Evolutionary conservation across 208 protist species (phyloP), one percentile per base, ranked within the genome.

Genomic region (Leptomonas pyrrhocoris): DNA sequence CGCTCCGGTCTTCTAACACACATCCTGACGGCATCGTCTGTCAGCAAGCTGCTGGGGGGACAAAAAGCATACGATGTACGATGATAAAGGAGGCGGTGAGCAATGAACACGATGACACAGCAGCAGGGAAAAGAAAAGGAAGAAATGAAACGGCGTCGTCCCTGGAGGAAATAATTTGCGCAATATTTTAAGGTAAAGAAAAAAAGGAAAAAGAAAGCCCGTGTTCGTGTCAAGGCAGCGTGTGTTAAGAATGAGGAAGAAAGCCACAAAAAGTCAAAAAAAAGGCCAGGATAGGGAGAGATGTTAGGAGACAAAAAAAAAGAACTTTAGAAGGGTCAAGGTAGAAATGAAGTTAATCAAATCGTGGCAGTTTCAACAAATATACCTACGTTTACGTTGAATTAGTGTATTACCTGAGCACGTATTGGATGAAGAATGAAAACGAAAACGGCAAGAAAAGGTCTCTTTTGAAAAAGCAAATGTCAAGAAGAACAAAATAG

Each of bases 211-310:
- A 40, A 7, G 53, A 12, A 57, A 34, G 30, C n/a, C n/a, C n/a
- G n/a, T n/a, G n/a, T n/a, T n/a, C n/a, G n/a, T n/a, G n/a, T n/a
- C n/a, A n/a, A n/a, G 16, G 53, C 7, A n/a, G 4, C 6, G 19
- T 8, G 30, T 11, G 13, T 2, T 8, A 57, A 57, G 16, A 57
- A 57, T 40, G 21, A 57, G n/a, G n/a, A 48, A 16, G 38, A 36
- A 21, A 68, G 49, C 27, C 30, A 49, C 62, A 25, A 28, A 55
- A 72, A 21, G 23, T 40, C 28, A 60, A 43, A 70, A 43, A 50
- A 48, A 55, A 21, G 18, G 5, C 30, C 25, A 34, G 40, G 15
- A 40, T 6, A 40, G 2, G 0, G 5, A 57, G 13, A 31, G 23
- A 31, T 21, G 18, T 18, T 49, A 7, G n/a, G 16, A 49, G 19